These are phyloP conservation scores for Phyllachora maydis DNA, from an alignment of 2,329 filamentous ascomycete genomes.

Conservation along the genomic window DNA sequence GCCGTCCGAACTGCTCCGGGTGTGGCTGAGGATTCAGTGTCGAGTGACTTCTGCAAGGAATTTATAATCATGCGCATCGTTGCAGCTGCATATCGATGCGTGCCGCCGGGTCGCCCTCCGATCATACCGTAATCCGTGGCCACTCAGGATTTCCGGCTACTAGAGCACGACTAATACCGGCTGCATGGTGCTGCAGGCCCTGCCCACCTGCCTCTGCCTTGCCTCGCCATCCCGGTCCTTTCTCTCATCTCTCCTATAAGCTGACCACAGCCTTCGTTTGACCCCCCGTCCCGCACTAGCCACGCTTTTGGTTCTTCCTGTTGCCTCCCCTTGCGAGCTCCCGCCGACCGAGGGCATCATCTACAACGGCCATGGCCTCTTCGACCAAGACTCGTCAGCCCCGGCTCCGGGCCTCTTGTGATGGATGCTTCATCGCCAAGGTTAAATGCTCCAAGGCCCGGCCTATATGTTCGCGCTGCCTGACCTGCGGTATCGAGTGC, in stretches of 20 bases:
- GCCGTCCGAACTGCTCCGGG: no score
- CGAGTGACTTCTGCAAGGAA: no score
- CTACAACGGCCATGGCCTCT: slow-evolving; percentile 7
- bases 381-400: slow-evolving; percentile 9
- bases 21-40: no score
- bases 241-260: not conserved
- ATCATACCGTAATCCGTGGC: no score
- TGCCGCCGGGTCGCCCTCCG: no score
- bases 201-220: not conserved
- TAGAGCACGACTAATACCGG: no score
- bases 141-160: no score
- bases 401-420: slow-evolving; percentile 19
- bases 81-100: no score
- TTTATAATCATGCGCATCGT: no score
- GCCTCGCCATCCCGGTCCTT: not conserved
- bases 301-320: slow-evolving; percentile 2
- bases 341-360: no score
- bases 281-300: not conserved
- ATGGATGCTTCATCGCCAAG: slow-evolving; percentile 32
- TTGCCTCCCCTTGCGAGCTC: not conserved
- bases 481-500: slow-evolving; percentile 25
- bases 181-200: no score
- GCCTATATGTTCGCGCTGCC: slow-evolving; percentile 30
- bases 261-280: not conserved
- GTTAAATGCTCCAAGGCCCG: slow-evolving; percentile 32